Evolutionary conservation across 352 stramenopile species (phyloP).

Genomic region (Paralagenidium karlingii): DNA sequence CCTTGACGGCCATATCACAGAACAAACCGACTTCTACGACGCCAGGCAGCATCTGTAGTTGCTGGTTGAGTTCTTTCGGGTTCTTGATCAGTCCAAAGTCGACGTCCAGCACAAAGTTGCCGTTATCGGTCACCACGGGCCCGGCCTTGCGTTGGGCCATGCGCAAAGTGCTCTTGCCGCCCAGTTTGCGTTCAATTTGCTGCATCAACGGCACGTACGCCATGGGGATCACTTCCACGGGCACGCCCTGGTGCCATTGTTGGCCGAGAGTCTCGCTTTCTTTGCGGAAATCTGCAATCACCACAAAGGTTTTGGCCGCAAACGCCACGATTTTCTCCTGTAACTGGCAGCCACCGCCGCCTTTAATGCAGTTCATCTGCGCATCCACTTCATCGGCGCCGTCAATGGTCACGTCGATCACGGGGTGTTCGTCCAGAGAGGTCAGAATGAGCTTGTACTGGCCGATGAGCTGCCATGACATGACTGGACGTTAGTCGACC

Average conservation of each 20-base stretch:
- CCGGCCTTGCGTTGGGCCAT: conserved; percentile 89
- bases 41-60: conserved; percentile 69
- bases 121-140: conserved; percentile 96
- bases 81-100: conserved; percentile 73
- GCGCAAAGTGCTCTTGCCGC: conserved; percentile 44
- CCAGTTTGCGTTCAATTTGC: conserved; percentile 32
- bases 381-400: conserved; percentile 95
- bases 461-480: conserved; percentile 88
- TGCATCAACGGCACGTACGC: conserved; percentile 92
- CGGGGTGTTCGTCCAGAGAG: conserved; percentile 65
- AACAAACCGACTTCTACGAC: conserved; percentile 85
- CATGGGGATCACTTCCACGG: conserved; percentile 96
- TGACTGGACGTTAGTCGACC: conserved; percentile 93
- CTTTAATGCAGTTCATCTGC: conserved; percentile 98
- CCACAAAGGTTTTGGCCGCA: conserved; percentile 95
- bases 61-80: conserved; percentile 44
- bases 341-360: conserved; percentile 91
- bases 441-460: conserved; percentile 67
- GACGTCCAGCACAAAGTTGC: conserved; percentile 86
- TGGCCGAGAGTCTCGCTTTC: conserved; percentile 78
- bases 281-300: conserved; percentile 94
- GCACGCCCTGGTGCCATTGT: conserved; percentile 85
- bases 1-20: conserved; percentile 80
- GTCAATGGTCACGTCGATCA: conserved; percentile 98
- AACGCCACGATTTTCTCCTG: conserved; percentile 92